phyloP scores from a whole-genome alignment of 192 early-diverging fungal species.

The Helicostylum pulchrum region DNA sequence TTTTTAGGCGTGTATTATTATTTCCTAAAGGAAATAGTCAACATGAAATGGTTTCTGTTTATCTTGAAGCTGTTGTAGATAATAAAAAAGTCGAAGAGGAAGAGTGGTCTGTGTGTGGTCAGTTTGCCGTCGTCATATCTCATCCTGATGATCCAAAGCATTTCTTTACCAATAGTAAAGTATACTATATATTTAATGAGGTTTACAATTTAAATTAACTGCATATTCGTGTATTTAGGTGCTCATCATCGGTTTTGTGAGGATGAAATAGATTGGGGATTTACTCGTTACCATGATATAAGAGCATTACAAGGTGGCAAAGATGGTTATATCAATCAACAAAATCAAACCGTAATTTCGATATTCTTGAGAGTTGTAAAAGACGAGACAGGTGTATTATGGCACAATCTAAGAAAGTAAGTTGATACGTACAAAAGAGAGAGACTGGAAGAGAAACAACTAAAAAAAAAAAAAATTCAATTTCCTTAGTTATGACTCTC shows the following conservation, averaged over 20 bases:
- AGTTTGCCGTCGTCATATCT: conserved; percentile 75
- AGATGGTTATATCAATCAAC: conserved; percentile 4
- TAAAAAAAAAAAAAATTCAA: no score
- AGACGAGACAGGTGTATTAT: conserved; percentile 88
- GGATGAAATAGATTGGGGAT: conserved; percentile 93
- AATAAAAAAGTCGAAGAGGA: conserved; percentile 43
- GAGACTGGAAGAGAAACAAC: no score
- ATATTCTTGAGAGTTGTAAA: conserved; percentile 76
- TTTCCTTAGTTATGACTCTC: conserved; percentile 86
- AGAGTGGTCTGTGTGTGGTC: conserved; percentile 79
- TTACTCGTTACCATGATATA: conserved; percentile 71
- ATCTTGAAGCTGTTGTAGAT: conserved; percentile 57
- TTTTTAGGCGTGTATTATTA: conserved; percentile 74
- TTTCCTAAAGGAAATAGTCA: conserved; percentile 87
- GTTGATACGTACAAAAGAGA: no score
- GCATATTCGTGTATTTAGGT: conserved; percentile 20
- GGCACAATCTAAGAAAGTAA: conserved; percentile 91
- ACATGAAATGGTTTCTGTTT: conserved; percentile 71
- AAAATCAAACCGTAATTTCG: conserved; percentile 58
- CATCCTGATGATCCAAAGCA: conserved; percentile 66
- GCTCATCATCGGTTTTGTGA: conserved; percentile 82
- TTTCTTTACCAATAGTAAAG: conserved; percentile 49
- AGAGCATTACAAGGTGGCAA: no score
- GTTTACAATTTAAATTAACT: neutral
- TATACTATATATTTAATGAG: neutral